Evolutionary conservation across 805 yeast genomes (phyloP).

Genomic region (Starmera dryadoides): DNA sequence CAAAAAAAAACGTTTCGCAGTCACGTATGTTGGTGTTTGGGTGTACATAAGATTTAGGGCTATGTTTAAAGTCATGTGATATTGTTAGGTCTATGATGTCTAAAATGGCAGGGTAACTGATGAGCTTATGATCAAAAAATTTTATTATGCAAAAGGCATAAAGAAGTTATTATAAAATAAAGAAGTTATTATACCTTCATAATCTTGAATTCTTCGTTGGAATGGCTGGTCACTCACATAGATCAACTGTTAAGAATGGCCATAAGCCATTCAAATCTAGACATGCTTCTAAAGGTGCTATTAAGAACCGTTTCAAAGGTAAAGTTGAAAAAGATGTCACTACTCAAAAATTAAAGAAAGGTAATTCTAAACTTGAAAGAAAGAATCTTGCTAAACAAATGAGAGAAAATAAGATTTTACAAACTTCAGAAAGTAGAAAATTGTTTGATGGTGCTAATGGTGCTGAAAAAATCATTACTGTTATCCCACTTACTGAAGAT

Average conservation of each 20-base stretch:
- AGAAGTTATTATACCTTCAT: constrained; percentile 6
- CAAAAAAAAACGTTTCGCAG: neutral
- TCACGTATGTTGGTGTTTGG: neutral
- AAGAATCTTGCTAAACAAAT: constrained; percentile 74
- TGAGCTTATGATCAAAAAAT: neutral
- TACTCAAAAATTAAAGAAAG: constrained; percentile 22
- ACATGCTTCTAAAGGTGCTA: constrained; percentile 83
- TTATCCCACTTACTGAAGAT: constrained; percentile 75
- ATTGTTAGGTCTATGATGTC: too few species aligned
- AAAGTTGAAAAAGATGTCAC: constrained; percentile 68
- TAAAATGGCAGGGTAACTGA: neutral
- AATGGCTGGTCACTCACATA: constrained; percentile 78
- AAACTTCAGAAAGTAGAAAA: constrained; percentile 50
- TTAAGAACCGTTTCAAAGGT: constrained; percentile 78
- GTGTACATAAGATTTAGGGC: neutral
- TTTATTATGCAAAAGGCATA: neutral
- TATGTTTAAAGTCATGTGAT: too few species aligned
- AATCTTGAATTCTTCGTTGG: neutral
- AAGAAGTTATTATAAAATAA: neutral
- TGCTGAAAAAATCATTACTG: constrained; percentile 76
- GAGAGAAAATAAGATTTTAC: constrained; percentile 61
- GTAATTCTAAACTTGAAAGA: constrained; percentile 51
- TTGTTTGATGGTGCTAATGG: constrained; percentile 76
- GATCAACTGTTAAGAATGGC: constrained; percentile 74
- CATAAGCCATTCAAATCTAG: constrained; percentile 89